A percentile compares a stretch with the other conserved stretches of the same genome.
These are phyloP conservation scores for Talinum fruticosum DNA, from an alignment of 148 eudicot species.

Conservation along the genomic window DNA sequence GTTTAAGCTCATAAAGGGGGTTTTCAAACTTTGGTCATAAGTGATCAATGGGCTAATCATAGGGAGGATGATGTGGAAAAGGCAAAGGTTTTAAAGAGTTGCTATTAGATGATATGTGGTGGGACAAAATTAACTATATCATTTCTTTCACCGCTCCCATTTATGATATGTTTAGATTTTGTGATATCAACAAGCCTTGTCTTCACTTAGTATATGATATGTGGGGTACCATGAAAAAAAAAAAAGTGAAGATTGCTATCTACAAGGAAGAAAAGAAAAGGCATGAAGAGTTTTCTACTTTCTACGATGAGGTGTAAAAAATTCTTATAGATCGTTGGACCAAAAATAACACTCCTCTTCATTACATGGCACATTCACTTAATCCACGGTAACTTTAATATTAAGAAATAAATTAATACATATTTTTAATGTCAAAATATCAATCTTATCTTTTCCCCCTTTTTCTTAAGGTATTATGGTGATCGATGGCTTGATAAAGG, in stretches of 20 bases:
- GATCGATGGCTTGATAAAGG: not conserved
- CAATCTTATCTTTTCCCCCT: not conserved
- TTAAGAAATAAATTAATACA: not conserved
- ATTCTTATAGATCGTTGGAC: not conserved
- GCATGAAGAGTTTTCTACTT: not conserved
- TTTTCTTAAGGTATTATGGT: not conserved
- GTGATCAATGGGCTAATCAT: constrained; percentile 21
- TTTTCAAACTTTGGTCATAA: too few species aligned
- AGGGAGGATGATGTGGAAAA: constrained; percentile 22
- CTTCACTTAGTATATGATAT: constrained; percentile 31
- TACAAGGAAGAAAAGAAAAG: constrained; percentile 20
- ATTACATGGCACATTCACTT: not conserved
- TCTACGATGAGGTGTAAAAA: not conserved
- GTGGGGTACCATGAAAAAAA: too few species aligned
- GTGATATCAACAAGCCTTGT: constrained; percentile 13
- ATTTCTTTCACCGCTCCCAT: constrained; percentile 2
- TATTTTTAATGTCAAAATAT: not conserved
- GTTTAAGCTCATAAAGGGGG: too few species aligned
- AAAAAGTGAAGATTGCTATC: too few species aligned
- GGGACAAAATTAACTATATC: constrained; percentile 19
- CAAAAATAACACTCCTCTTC: not conserved
- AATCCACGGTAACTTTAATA: not conserved
- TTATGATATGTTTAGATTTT: constrained; percentile 17
- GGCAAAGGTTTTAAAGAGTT: too few species aligned
- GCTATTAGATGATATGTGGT: too few species aligned